Evolutionary conservation across 208 protist species (phyloP), one percentile per base, ranked within the genome.

Genomic region (Trypanosoma grayi): DNA sequence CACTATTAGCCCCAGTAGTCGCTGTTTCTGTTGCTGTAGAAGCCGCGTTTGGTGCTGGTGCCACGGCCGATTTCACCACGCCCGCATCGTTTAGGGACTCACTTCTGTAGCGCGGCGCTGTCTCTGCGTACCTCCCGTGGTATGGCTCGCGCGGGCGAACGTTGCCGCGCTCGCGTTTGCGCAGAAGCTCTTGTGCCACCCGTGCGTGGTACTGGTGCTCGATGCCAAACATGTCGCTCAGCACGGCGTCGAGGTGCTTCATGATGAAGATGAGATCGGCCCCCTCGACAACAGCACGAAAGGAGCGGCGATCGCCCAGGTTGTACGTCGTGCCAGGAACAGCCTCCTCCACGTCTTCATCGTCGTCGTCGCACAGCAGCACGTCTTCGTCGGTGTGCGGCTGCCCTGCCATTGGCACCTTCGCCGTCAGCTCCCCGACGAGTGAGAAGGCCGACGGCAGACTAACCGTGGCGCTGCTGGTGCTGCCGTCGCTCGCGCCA

Each of bases 151-250:
- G 25, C 13, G 37, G 36, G 11, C n/a, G 10, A 48, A 7, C 48
- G 25, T 18, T 36, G 7, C 48, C 8, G 24, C 7, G 27, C 4
- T 16, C 51, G 22, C 56, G 48, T 18, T 60, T 70, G 11, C 56
- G 58, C 36, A 85, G 66, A 1, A 62, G 59, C 0, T 74, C 66
- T 41, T 78, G 56, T 0, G 59, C 51, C 25, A 55, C 45, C 5
- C n/a, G 53, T 14, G 40, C 25, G 61, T 85, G 74, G 40, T 57
- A 78, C 14, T 65, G 69, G 60, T 92, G 83, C 70, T 92, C 81
- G 20, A 92, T 79, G 14, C 67, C 67, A 61, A 92, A 95, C 53
- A 90, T 75, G 48, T 95, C 84, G 31, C 71, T 48, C 6, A 95
- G 73, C 2, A 87, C 78, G 30, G 63, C 70, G 45, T 94, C 74